Percentiles rank a stretch among this genome's conserved stretches.
Evolutionary conservation across 2,329 filamentous ascomycete genomes (phyloP).

Genomic region (Aspergillus pseudotamarii): DNA sequence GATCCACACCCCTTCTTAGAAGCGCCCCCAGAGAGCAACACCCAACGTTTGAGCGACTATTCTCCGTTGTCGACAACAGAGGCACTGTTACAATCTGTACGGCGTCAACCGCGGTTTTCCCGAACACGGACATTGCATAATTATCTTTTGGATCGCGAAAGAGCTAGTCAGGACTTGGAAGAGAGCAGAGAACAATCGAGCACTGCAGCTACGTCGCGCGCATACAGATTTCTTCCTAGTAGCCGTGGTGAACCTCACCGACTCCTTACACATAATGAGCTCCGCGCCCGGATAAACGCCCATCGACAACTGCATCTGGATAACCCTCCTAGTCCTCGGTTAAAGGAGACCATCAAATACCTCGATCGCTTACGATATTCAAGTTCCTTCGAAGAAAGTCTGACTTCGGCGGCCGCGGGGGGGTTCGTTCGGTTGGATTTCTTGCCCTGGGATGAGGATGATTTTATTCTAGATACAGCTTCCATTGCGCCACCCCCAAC

Average conservation of each 20-base stretch:
- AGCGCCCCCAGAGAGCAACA: slow-evolving; percentile 27
- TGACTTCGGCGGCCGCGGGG: slow-evolving; percentile 55
- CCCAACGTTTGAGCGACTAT: slow-evolving; percentile 25
- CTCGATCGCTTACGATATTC: slow-evolving; percentile 61
- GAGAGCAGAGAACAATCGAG: slow-evolving; percentile 25
- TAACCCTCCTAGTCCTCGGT: slow-evolving; percentile 37
- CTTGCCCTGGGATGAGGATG: slow-evolving; percentile 54
- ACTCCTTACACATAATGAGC: slow-evolving; percentile 35
- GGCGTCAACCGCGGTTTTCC: slow-evolving; percentile 43
- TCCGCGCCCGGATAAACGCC: slow-evolving; percentile 39
- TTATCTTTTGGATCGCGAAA: slow-evolving; percentile 41
- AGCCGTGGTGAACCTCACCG: slow-evolving; percentile 32
- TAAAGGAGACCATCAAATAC: slow-evolving; percentile 65
- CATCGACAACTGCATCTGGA: slow-evolving; percentile 40
- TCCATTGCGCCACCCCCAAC: slow-evolving; percentile 54
- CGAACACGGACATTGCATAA: slow-evolving; percentile 43
- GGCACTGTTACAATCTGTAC: slow-evolving; percentile 44
- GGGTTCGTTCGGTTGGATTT: slow-evolving; percentile 58
- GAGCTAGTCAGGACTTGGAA: slow-evolving; percentile 26
- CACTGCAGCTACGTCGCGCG: slow-evolving; percentile 21
- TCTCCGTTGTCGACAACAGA: slow-evolving; percentile 34
- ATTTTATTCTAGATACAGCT: slow-evolving; percentile 61
- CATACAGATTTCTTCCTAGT: slow-evolving; percentile 38
- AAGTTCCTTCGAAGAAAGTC: slow-evolving; percentile 56
- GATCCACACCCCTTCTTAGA: slow-evolving; percentile 22